Percentiles rank a stretch among this genome's conserved stretches.
Conservation (phyloP, 2,329 filamentous ascomycete genomes). For the Purpureocillium lavendulum region DNA sequence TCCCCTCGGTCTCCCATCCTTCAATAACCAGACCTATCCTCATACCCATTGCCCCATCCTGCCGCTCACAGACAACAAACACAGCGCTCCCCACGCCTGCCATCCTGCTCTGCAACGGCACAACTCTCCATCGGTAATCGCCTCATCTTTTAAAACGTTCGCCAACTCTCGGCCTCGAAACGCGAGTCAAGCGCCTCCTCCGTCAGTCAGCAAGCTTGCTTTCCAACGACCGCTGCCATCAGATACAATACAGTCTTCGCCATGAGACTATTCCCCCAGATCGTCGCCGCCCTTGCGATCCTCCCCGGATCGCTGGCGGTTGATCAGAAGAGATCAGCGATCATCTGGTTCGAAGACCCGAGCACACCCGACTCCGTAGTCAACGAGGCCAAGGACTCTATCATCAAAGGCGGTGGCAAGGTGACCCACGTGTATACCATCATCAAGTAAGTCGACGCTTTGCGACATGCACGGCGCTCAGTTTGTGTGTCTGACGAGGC, state of each 20-base stretch:
- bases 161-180: too few species aligned
- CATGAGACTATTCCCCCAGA: conserved; percentile 55
- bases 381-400: conserved; percentile 60
- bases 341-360: conserved; percentile 67
- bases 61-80: too few species aligned
- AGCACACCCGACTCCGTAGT: conserved; percentile 58
- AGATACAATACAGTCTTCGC: conserved; percentile 12
- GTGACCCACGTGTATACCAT: conserved; percentile 72
- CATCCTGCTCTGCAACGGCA: too few species aligned
- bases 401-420: conserved; percentile 60
- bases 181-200: too few species aligned
- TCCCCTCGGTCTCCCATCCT: too few species aligned
- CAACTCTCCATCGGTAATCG: too few species aligned
- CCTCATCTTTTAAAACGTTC: too few species aligned
- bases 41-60: too few species aligned
- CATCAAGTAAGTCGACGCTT: conserved; percentile 48
- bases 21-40: too few species aligned
- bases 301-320: conserved; percentile 52
- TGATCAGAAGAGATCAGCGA: conserved; percentile 62
- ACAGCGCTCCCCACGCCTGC: too few species aligned
- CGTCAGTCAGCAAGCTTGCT: too few species aligned
- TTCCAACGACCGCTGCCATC: too few species aligned
- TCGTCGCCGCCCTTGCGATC: conserved; percentile 48
- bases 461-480: not conserved
- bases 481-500: conserved; percentile 14